Evolutionary conservation across 371 early-diverging fungal genomes (phyloP).

Genomic region (Synchytrium microbalum): DNA sequence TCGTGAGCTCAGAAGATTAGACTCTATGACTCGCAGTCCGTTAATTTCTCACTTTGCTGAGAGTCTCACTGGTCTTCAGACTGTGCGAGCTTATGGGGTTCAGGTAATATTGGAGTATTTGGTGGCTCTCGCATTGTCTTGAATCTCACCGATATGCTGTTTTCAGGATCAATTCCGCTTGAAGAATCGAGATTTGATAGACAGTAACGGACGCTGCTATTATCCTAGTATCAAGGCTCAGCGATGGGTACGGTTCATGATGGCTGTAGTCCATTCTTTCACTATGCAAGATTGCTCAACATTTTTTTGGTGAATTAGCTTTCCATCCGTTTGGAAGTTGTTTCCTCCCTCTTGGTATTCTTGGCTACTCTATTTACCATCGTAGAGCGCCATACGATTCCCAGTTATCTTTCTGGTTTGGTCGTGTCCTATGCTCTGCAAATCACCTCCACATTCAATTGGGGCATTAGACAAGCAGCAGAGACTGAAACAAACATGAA

Average conservation of each 20-base stretch:
- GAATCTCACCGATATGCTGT: constrained; percentile 15
- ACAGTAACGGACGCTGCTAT: constrained; percentile 18
- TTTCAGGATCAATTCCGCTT: too few species aligned
- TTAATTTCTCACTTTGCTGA: constrained; percentile 1
- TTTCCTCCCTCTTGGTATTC: constrained; percentile 5
- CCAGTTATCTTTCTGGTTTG: constrained; percentile 51
- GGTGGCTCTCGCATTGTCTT: constrained; percentile 13
- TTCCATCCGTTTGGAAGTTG: constrained; percentile 18
- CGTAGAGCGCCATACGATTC: constrained; percentile 29
- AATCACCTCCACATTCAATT: constrained; percentile 50
- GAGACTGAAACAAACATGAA: constrained; percentile 46
- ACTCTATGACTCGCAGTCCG: constrained; percentile 4
- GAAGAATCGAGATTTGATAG: constrained; percentile 8
- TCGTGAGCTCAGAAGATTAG: constrained; percentile 9
- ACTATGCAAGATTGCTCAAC: too few species aligned
- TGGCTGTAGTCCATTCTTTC: too few species aligned
- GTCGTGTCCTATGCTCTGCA: constrained; percentile 50
- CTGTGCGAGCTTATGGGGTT: constrained; percentile 28
- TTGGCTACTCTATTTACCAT: background rate
- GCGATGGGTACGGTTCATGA: constrained; percentile 20
- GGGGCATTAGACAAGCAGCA: constrained; percentile 33
- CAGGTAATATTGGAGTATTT: constrained; percentile 17
- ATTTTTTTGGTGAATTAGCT: too few species aligned
- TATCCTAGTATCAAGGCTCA: constrained; percentile 15
- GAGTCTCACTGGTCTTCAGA: constrained; percentile 21